phyloP scores from a whole-genome alignment of 768 basidiomycete genomes.

The Phylloporus sp. region DNA sequence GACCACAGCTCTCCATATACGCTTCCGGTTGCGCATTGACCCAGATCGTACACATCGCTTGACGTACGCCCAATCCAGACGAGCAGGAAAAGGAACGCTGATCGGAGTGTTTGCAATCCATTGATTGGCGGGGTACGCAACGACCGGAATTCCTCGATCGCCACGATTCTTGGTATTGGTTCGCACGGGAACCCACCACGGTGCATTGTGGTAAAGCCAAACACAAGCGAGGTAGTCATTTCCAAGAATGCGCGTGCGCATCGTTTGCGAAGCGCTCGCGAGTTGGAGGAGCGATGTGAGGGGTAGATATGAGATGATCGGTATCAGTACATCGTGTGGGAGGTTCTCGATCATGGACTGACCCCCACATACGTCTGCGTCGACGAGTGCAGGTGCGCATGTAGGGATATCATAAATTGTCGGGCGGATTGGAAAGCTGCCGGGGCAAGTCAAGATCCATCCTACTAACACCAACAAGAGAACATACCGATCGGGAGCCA shows the following conservation, averaged over 20 bases:
- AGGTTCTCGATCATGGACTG: background rate
- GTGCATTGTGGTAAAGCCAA: background rate
- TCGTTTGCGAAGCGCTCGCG: background rate
- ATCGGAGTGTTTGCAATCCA: background rate
- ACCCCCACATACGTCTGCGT: background rate
- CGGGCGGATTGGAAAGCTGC: background rate
- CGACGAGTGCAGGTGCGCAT: background rate
- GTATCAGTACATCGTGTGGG: background rate
- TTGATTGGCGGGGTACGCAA: background rate
- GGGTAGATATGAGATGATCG: background rate
- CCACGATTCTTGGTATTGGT: background rate
- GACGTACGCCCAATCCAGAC: background rate
- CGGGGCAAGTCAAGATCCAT: background rate
- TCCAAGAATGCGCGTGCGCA: background rate
- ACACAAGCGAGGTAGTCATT: background rate
- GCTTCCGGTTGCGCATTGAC: conserved; percentile 1
- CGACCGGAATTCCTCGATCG: background rate
- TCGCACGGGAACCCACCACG: background rate
- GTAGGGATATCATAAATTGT: background rate
- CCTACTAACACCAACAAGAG: too few relatives aligned
- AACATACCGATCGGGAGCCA: background rate
- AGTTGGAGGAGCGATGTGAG: background rate
- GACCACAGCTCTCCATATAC: background rate
- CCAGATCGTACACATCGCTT: background rate
- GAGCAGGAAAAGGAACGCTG: background rate